Evolutionary conservation across 495 filamentous ascomycete species (phyloP), one percentile per base, ranked within the genome.

Genomic region (Rostrohypoxylon terebratum): DNA sequence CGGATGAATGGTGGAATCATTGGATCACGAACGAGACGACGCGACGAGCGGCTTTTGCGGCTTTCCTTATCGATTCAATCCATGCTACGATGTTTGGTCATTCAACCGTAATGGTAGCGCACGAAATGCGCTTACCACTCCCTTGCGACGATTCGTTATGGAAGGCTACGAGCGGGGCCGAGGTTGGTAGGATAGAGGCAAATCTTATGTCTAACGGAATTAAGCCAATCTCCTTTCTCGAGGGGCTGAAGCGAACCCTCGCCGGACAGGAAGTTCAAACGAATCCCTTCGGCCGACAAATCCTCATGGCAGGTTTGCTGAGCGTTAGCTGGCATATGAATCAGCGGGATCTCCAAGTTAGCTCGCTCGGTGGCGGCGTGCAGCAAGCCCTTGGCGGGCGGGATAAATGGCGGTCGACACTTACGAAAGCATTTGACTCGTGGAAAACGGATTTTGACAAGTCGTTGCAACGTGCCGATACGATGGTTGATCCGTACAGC

Each of bases 51-150:
- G 96, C 95, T 0, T 99, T 98, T 84, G 95, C 91, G 14, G 96
- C 96, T 1, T 99, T 98, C 79, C 90, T 99, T 21, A 90, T 97
- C 59, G 96, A 99, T 78, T 96, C 94, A 2, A 96, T 93, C 5
- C 96, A 99, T 81, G 94, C 95, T 3, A 98, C 93, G 45, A 97
- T 99, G 92, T 99, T 98, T 80, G 96, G 96, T 0, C 96, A 99
- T 79, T 94, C 94, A 16, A 95, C 94, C 2, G 94, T 96, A 33
- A 97, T 98, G 94, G 94, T 97, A 13, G 94, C 96, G 3, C 94
- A 97, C 77, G 96, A 99, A 81, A 93, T 99, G 85, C 90, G 93
- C 21, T 84, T 98, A 9, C 93, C 96, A 1, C 82, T 99, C 25
- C 96, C 96, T 11, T 98, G 96, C 76, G 96, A 98, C 72, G 96